Conservation (phyloP, 768 basidiomycete genomes). For the Paxillus rubicundulus region DNA sequence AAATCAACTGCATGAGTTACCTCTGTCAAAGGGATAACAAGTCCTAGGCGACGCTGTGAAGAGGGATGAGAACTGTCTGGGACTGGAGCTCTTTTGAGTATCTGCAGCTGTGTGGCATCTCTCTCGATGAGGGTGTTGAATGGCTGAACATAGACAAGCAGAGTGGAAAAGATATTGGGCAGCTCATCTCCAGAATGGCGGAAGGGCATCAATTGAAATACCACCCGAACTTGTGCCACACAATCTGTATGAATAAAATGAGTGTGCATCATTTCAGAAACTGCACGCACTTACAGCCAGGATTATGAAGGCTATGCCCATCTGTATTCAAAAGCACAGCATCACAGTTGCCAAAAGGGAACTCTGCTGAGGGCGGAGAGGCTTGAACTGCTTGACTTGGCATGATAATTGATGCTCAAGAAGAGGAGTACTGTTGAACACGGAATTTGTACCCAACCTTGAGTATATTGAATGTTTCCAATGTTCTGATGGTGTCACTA, state of each 20-base stretch:
- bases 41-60: neutral
- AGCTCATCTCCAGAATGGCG: neutral
- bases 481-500: no score
- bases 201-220: neutral
- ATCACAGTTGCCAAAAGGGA: conserved; percentile 18
- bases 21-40: no score
- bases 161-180: neutral
- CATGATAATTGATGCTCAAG: conserved; percentile 14
- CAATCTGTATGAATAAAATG: no score
- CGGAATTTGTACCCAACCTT: conserved; percentile 23
- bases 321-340: no score
- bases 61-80: neutral
- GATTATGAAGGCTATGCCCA: no score
- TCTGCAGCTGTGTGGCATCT: neutral
- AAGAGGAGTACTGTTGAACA: conserved; percentile 23
- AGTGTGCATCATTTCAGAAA: no score
- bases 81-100: neutral
- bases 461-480: no score
- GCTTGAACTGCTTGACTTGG: conserved; percentile 22
- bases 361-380: conserved; percentile 14
- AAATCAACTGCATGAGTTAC: no score
- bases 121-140: neutral
- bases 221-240: no score
- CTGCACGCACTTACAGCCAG: no score
- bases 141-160: neutral